Conservation (phyloP, 352 stramenopile genomes). For the Phytophthora pluvialis region DNA sequence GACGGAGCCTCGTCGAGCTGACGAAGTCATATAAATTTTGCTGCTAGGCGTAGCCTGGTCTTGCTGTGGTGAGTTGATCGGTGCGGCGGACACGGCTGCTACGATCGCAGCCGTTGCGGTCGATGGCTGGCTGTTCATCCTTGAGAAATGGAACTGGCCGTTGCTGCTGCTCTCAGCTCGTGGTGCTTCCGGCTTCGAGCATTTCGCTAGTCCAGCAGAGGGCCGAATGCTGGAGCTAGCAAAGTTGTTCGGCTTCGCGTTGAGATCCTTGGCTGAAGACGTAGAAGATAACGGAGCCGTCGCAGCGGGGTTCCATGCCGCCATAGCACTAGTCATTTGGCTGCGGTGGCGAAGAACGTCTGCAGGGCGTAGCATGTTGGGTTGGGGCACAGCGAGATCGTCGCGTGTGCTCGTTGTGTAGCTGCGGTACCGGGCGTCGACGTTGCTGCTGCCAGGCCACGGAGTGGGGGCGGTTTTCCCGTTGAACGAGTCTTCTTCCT, state of each 20-base stretch:
- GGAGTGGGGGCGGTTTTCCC: constrained; percentile 6
- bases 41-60: constrained; percentile 16
- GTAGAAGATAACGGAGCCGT: constrained; percentile 26
- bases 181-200: constrained; percentile 3
- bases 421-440: constrained; percentile 29
- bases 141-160: constrained; percentile 31
- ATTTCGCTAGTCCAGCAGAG: background rate
- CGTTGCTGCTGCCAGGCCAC: constrained; percentile 21
- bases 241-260: constrained; percentile 23
- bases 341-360: constrained; percentile 43
- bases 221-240: constrained; percentile 24
- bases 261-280: constrained; percentile 11
- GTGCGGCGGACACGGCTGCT: constrained; percentile 29
- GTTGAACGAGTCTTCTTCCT: constrained; percentile 19
- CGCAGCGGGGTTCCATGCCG: constrained; percentile 29
- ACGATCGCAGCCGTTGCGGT: constrained; percentile 32
- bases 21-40: constrained; percentile 24
- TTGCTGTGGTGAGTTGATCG: constrained; percentile 6
- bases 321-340: constrained; percentile 23
- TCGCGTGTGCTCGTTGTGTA: constrained; percentile 26
- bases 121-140: constrained; percentile 25
- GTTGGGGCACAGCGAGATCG: constrained; percentile 12
- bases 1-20: constrained; percentile 25
- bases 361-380: constrained; percentile 27
- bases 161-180: constrained; percentile 13